Percentiles rank a stretch among this genome's conserved stretches.
Conservation (phyloP, 352 stramenopile species). For the Pythium periplocum region DNA sequence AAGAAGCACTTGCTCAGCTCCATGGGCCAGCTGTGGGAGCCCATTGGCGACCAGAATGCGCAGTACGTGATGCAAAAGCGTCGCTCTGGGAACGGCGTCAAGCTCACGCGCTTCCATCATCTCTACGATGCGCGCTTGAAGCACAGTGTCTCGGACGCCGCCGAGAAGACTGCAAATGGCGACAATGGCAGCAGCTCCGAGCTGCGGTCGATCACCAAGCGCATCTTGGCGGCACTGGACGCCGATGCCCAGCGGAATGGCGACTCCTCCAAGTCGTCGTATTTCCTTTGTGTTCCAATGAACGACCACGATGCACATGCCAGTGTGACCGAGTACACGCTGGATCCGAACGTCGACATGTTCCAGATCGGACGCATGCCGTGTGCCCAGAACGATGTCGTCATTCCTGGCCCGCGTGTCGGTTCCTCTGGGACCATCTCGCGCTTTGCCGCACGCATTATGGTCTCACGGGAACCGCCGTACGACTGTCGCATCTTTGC, state of each 20-base stretch:
- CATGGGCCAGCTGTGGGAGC: constrained; percentile 61
- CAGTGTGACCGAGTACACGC: constrained; percentile 59
- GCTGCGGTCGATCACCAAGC: constrained; percentile 40
- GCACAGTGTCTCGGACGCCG: background rate
- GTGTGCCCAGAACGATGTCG: constrained; percentile 69
- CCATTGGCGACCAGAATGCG: constrained; percentile 68
- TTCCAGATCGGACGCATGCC: constrained; percentile 82
- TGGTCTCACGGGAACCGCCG: constrained; percentile 49
- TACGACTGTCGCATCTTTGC: constrained; percentile 67
- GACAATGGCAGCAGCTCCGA: constrained; percentile 12
- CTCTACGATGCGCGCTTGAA: constrained; percentile 17
- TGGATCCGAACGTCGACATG: constrained; percentile 46
- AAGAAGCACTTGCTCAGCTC: background rate
- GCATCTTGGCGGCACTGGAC: constrained; percentile 53
- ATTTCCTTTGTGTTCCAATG: constrained; percentile 69
- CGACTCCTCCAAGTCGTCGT: constrained; percentile 12
- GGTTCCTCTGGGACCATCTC: constrained; percentile 73
- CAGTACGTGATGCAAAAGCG: constrained; percentile 53
- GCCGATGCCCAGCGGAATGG: constrained; percentile 8
- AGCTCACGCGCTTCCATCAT: constrained; percentile 53
- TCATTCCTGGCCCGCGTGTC: constrained; percentile 68
- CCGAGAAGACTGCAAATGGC: background rate
- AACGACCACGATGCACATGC: constrained; percentile 51
- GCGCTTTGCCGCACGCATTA: constrained; percentile 59
- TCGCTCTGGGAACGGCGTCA: constrained; percentile 43